phyloP scores from a whole-genome alignment of 768 basidiomycete species.

The Russula emetica region DNA sequence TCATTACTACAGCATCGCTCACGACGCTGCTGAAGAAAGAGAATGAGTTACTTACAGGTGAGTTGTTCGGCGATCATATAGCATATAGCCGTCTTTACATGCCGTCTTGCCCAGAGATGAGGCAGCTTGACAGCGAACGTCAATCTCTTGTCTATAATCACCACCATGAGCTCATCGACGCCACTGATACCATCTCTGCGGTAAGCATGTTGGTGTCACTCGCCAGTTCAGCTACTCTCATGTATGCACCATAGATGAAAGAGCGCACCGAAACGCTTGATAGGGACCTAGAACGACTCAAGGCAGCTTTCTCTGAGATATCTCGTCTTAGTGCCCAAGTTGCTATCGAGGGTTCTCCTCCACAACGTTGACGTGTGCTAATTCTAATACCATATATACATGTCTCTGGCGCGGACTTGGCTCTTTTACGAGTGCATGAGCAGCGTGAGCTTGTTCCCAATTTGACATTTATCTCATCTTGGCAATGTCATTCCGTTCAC shows the following conservation, averaged over 20 bases:
- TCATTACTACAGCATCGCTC: conserved; percentile 77
- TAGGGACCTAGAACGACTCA: conserved; percentile 74
- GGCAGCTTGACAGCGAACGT: conserved; percentile 79
- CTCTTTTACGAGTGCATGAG: not conserved
- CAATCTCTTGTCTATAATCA: conserved; percentile 94
- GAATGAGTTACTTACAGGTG: conserved; percentile 76
- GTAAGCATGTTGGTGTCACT: conserved; percentile 41
- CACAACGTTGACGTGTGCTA: conserved; percentile 1
- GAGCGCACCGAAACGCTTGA: conserved; percentile 81
- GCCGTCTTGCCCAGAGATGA: conserved; percentile 55
- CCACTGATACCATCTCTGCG: conserved; percentile 85
- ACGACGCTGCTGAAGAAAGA: conserved; percentile 70
- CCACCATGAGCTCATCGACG: conserved; percentile 91
- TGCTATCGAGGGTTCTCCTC: conserved; percentile 41
- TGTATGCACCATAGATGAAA: conserved; percentile 65
- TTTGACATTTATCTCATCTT: not conserved
- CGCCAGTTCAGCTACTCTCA: not conserved
- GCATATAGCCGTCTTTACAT: not conserved
- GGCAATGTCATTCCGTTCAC: not conserved
- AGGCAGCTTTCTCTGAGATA: conserved; percentile 80
- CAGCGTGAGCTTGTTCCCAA: not conserved
- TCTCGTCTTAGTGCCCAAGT: conserved; percentile 71
- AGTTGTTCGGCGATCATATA: conserved; percentile 18
- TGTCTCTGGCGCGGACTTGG: not conserved
- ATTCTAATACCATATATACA: not conserved